These are phyloP conservation scores for Nothophoma quercina DNA, from an alignment of 2,329 filamentous ascomycete genomes.

Conservation along the genomic window DNA sequence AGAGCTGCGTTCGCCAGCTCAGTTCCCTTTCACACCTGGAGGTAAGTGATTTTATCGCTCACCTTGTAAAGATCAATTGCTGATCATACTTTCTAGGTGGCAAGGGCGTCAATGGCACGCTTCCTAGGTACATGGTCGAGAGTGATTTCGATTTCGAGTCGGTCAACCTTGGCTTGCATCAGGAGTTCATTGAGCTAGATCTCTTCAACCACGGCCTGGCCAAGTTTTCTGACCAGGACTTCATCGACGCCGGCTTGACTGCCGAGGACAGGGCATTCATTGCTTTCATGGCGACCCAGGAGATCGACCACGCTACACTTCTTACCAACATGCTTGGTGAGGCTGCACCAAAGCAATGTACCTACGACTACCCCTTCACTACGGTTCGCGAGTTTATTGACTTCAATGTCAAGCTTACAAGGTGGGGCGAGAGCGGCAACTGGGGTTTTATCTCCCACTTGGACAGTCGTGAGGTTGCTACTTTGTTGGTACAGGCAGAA, in stretches of 20 bases:
- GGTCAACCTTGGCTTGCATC: slow-evolving; percentile 75
- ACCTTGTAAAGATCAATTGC: too few species aligned
- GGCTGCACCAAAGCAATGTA: slow-evolving; percentile 74
- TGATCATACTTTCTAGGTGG: slow-evolving; percentile 58
- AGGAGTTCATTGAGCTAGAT: slow-evolving; percentile 86
- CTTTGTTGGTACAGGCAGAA: slow-evolving; percentile 77
- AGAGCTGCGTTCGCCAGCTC: slow-evolving; percentile 68
- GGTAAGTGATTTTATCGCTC: background rate
- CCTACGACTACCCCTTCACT: slow-evolving; percentile 79
- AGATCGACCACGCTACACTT: slow-evolving; percentile 78
- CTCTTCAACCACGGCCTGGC: slow-evolving; percentile 79
- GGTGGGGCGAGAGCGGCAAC: slow-evolving; percentile 79
- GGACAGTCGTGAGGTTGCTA: slow-evolving; percentile 75
- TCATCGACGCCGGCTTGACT: slow-evolving; percentile 70
- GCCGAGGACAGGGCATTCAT: slow-evolving; percentile 75
- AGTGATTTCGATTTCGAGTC: slow-evolving; percentile 87
- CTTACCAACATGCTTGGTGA: slow-evolving; percentile 79
- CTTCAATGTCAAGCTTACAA: slow-evolving; percentile 85
- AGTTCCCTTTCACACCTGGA: slow-evolving; percentile 73
- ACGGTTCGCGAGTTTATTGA: slow-evolving; percentile 80
- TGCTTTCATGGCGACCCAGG: slow-evolving; percentile 78
- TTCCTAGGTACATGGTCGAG: slow-evolving; percentile 77
- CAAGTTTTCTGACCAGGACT: slow-evolving; percentile 74
- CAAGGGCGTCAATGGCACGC: slow-evolving; percentile 77
- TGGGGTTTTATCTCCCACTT: slow-evolving; percentile 83